Percentiles rank a stretch among this genome's conserved stretches.
Conservation (phyloP, 805 yeast species). For the Starmerella lactis-condensi region DNA sequence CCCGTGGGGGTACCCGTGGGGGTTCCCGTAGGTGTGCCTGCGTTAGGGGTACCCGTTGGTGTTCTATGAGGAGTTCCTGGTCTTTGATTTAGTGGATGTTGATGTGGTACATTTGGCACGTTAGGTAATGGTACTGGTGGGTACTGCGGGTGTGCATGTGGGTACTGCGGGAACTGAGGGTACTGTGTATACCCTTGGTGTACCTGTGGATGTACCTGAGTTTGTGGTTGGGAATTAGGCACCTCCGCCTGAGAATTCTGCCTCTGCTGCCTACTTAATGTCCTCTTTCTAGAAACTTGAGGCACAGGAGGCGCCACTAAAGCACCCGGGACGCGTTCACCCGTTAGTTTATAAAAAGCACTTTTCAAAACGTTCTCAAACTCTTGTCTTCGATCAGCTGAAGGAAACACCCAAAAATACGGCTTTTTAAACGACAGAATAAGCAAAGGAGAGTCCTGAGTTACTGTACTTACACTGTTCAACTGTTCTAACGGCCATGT, state of each 20-base stretch:
- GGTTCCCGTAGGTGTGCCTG: no score
- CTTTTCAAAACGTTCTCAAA: constrained; percentile 37
- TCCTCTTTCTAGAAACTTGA: constrained; percentile 6
- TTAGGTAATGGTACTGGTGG: no score
- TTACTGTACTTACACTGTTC: constrained; percentile 35
- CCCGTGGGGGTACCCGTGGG: no score
- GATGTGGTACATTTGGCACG: no score
- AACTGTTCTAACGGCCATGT: constrained; percentile 76
- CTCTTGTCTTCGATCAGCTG: constrained; percentile 39
- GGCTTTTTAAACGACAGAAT: constrained; percentile 48
- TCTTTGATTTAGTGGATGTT: no score
- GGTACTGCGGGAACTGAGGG: no score
- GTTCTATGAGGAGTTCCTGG: no score
- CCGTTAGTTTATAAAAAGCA: constrained; percentile 30
- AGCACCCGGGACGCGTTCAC: constrained; percentile 2
- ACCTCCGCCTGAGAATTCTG: neutral
- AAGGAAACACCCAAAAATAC: constrained; percentile 64
- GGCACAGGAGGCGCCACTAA: constrained; percentile 7
- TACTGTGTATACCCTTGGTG: constrained; percentile 1
- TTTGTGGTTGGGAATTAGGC: neutral
- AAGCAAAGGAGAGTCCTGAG: constrained; percentile 21
- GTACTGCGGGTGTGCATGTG: constrained; percentile 1
- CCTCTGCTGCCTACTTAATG: constrained; percentile 1
- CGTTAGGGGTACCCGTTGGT: no score
- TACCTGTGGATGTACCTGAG: neutral